Base-by-base conservation (phyloP, 1,139 yeast species). In the Saccharomycopsis hybrid region DNA sequence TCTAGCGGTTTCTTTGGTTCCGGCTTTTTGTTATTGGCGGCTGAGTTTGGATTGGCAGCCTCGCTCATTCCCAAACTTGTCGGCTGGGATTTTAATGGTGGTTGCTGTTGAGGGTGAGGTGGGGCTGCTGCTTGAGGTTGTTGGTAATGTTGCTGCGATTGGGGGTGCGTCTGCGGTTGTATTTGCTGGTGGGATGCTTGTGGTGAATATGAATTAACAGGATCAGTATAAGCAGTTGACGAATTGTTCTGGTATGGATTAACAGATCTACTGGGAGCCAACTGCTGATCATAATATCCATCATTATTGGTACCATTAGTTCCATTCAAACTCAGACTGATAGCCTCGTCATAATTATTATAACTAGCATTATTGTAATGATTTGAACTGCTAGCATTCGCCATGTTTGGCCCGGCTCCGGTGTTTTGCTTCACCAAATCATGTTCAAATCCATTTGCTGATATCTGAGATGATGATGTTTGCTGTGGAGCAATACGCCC, bases 291-390 rank as follows among this genome's bases (percentile, higher is more conserved):
- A 44, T 71, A 75, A 54, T 71, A 77, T 54, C 78, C 76, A 43
- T 59, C 65, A 57, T 78, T 83, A 32, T 80, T 72, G 55, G 77
- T 80, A 56, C 78, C 83, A 56, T 69, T 62, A 56, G 77, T 78
- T 1, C 55, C 54, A 0, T 52, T 50, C 3, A 77, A 45, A 41
- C 50, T 52, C 31, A n/a, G 41, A 35, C 39, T 42, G n/a, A 52
- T 50, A 8, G 48, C 53, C 9, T 47, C 51, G 24, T 52, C 53
- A 31, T 50, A 52, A 8, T 33, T 46, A 28, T 37, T 49, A 38
- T 51, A 50, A n/a, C 33, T 35, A 11, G 41, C 37, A 7, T 43
- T 45, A 30, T 51, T 47, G 45, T 41, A 45, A 29, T 45, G 30
- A 25, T 45, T 38, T 11, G 24, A 28, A 11, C 31, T 43, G 13